Conservation (phyloP, 2,329 filamentous ascomycete genomes). For the Neurospora sp. region DNA sequence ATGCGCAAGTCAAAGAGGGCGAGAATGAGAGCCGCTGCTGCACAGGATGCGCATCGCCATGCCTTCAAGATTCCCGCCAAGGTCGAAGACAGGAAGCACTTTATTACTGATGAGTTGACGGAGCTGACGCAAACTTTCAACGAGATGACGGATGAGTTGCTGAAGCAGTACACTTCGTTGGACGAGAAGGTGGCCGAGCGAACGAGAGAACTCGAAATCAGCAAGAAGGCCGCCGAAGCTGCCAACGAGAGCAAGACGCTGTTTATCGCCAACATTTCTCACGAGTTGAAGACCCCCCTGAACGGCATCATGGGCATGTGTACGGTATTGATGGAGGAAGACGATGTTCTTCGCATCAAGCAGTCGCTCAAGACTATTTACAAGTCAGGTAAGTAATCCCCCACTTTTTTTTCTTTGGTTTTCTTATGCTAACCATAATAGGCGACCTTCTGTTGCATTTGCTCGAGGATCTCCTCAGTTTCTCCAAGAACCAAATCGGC, state of each 20-base stretch:
- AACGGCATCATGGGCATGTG: constrained; percentile 96
- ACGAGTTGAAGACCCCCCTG: constrained; percentile 83
- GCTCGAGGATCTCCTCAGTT: constrained; percentile 80
- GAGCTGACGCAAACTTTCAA: constrained; percentile 82
- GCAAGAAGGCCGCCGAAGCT: constrained; percentile 86
- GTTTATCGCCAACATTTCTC: constrained; percentile 90
- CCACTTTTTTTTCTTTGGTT: background rate
- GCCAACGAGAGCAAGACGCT: constrained; percentile 95
- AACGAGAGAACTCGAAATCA: constrained; percentile 76
- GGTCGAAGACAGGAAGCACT: constrained; percentile 65
- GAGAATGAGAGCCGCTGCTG: constrained; percentile 20
- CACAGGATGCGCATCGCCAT: constrained; percentile 34
- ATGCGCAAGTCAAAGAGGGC: constrained; percentile 25
- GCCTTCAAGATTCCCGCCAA: constrained; percentile 78
- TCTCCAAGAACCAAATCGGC: constrained; percentile 91
- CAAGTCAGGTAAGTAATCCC: constrained; percentile 49
- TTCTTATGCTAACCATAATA: constrained; percentile 5
- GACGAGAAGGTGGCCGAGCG: constrained; percentile 78
- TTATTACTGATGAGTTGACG: constrained; percentile 74
- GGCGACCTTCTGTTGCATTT: constrained; percentile 74
- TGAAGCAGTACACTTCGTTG: constrained; percentile 74
- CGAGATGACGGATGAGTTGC: constrained; percentile 84
- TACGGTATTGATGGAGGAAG: constrained; percentile 85
- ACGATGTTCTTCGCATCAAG: constrained; percentile 68
- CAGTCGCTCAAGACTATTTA: constrained; percentile 81